A percentile compares a stretch with the other conserved stretches of the same genome.
These are phyloP conservation scores for Sapria himalayana DNA, from an alignment of 345 rosid genomes.

Conservation along the genomic window DNA sequence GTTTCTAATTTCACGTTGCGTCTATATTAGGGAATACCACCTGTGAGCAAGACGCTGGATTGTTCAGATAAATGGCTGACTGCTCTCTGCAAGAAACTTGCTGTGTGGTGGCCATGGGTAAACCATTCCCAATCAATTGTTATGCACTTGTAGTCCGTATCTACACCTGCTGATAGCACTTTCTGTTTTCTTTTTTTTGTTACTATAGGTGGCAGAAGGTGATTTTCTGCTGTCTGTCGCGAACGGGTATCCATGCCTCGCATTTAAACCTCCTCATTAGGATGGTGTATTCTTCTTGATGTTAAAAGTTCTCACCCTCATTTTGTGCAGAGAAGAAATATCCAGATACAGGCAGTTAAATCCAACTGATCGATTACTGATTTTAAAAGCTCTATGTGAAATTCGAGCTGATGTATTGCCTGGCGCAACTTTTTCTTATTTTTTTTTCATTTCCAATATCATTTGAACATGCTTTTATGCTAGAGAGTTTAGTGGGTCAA, in stretches of 20 bases:
- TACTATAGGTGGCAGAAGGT: constrained; percentile 59
- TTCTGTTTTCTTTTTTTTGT: not conserved
- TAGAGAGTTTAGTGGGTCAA: no score
- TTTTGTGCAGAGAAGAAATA: constrained; percentile 42
- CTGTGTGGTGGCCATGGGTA: constrained; percentile 77
- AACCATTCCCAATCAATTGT: constrained; percentile 8
- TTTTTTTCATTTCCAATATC: constrained; percentile 2
- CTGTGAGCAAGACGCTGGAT: constrained; percentile 32
- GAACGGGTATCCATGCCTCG: constrained; percentile 30
- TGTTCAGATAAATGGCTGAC: constrained; percentile 56
- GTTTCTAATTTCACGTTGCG: no score
- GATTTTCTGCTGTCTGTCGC: constrained; percentile 32
- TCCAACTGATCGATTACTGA: constrained; percentile 30
- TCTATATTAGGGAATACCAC: constrained; percentile 61
- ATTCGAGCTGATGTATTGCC: constrained; percentile 46
- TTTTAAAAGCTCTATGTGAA: constrained; percentile 78
- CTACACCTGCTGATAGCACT: not conserved
- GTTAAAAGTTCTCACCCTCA: constrained; percentile 5
- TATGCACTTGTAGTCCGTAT: not conserved
- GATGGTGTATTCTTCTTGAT: constrained; percentile 1
- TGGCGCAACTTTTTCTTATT: not conserved
- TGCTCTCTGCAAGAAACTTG: constrained; percentile 51
- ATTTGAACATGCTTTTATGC: no score
- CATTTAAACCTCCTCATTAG: not conserved
- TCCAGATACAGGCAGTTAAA: constrained; percentile 37